These are phyloP conservation scores for Amylocarpus encephaloides DNA, from an alignment of 2,329 filamentous ascomycete genomes.

Conservation along the genomic window DNA sequence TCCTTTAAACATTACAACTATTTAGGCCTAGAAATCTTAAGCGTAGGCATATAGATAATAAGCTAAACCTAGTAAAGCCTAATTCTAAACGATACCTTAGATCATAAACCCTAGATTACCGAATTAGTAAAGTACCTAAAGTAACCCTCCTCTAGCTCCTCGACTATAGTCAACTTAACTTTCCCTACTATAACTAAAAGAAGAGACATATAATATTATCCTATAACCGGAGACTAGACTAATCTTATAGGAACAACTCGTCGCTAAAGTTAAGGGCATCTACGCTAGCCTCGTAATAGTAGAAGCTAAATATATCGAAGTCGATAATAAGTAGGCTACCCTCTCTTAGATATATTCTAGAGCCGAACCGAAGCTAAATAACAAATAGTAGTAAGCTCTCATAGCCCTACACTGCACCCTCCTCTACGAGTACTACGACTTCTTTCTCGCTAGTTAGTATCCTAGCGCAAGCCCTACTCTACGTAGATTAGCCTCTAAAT, in stretches of 20 bases:
- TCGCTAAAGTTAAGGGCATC: conserved; percentile 38
- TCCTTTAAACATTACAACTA: no score
- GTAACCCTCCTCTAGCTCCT: no score
- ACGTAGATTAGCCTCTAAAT: conserved; percentile 32
- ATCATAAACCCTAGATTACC: no score
- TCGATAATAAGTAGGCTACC: conserved; percentile 56
- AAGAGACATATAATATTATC: conserved; percentile 3
- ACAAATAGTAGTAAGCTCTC: conserved; percentile 45
- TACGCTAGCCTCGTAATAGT: conserved; percentile 79
- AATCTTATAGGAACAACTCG: conserved; percentile 14
- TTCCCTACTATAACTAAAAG: no score
- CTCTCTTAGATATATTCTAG: conserved; percentile 39
- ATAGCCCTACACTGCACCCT: conserved; percentile 5
- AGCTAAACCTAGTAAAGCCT: no score
- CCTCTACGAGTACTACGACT: conserved; percentile 6
- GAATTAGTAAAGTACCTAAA: no score
- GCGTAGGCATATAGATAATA: no score
- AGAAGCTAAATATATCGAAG: conserved; percentile 78
- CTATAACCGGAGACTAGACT: conserved; percentile 32
- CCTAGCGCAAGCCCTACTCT: conserved; percentile 58
- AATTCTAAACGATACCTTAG: no score
- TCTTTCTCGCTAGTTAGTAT: conserved; percentile 51
- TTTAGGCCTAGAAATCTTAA: no score
- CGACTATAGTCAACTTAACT: no score
- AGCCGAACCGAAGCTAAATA: conserved; percentile 39